phyloP scores from a whole-genome alignment of 768 basidiomycete genomes.

The Boletus huronensis region DNA sequence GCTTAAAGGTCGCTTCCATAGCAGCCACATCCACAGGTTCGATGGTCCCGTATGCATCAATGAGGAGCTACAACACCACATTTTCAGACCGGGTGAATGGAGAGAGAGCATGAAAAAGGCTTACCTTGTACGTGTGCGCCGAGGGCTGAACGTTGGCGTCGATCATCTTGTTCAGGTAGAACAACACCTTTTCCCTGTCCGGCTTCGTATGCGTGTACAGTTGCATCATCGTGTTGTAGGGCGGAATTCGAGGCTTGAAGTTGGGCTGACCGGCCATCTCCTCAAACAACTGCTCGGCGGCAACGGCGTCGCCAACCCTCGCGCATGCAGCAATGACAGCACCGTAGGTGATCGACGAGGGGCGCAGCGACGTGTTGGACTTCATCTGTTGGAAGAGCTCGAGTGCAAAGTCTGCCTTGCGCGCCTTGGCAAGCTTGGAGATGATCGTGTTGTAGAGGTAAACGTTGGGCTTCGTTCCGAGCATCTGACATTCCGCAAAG shows the following conservation, averaged over 20 bases:
- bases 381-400: slow-evolving; percentile 90
- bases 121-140: slow-evolving; percentile 91
- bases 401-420: slow-evolving; percentile 88
- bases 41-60: slow-evolving; percentile 85
- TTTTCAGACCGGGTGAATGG: background rate
- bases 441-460: slow-evolving; percentile 98
- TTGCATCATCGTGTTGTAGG: slow-evolving; percentile 99
- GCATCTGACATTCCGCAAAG: slow-evolving; percentile 71
- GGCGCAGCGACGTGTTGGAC: slow-evolving; percentile 44
- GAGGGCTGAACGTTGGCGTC: slow-evolving; percentile 66
- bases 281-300: slow-evolving; percentile 77
- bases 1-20: slow-evolving; percentile 72
- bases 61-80: slow-evolving; percentile 59
- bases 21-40: slow-evolving; percentile 72
- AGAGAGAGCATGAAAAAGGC: slow-evolving; percentile 7
- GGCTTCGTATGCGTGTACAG: slow-evolving; percentile 90
- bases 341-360: slow-evolving; percentile 90
- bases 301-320: slow-evolving; percentile 80
- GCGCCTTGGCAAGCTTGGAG: slow-evolving; percentile 89
- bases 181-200: slow-evolving; percentile 69
- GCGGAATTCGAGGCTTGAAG: slow-evolving; percentile 88
- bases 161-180: slow-evolving; percentile 68
- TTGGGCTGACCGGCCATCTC: slow-evolving; percentile 76
- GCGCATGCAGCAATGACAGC: slow-evolving; percentile 93
- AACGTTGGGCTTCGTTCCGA: slow-evolving; percentile 71